Conservation (phyloP, 2,329 filamentous ascomycete genomes). For the Sporothrix humicola region DNA sequence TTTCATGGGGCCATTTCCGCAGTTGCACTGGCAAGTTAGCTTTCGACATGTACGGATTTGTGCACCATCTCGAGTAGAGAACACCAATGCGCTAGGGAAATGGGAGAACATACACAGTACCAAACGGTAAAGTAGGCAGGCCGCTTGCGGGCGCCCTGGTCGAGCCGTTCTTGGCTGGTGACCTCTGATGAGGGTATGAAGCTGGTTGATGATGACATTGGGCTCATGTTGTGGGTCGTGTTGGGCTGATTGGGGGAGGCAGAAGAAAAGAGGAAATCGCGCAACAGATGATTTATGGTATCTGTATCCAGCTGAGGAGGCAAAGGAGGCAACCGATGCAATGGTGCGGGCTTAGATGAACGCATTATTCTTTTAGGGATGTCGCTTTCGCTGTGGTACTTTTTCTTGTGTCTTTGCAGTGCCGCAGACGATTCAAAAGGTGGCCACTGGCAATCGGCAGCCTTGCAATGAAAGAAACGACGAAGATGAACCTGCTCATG, state of each 20-base stretch:
- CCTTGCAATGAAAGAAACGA: not conserved
- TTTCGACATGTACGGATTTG: not conserved
- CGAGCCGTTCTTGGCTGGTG: not conserved
- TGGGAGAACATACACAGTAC: not conserved
- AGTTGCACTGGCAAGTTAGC: not conserved
- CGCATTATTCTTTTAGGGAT: not conserved
- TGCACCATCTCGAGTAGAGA: no score
- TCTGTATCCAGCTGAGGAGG: no score
- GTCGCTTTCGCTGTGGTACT: not conserved
- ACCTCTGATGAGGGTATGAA: not conserved
- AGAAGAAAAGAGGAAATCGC: not conserved
- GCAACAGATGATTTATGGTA: no score
- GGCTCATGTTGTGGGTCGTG: constrained; percentile 9
- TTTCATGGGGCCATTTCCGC: constrained; percentile 13
- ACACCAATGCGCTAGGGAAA: no score
- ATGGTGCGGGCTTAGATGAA: no score
- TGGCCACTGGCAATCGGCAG: not conserved
- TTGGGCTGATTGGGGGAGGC: not conserved
- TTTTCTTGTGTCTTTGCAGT: not conserved
- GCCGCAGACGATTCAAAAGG: not conserved
- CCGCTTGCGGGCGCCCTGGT: not conserved
- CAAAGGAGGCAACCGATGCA: no score
- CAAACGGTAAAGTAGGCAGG: constrained; percentile 1
- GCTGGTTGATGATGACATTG: not conserved
- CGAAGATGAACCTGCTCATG: not conserved